phyloP scores from a whole-genome alignment of 345 rosid species.

The Lumnitzera racemosa region DNA sequence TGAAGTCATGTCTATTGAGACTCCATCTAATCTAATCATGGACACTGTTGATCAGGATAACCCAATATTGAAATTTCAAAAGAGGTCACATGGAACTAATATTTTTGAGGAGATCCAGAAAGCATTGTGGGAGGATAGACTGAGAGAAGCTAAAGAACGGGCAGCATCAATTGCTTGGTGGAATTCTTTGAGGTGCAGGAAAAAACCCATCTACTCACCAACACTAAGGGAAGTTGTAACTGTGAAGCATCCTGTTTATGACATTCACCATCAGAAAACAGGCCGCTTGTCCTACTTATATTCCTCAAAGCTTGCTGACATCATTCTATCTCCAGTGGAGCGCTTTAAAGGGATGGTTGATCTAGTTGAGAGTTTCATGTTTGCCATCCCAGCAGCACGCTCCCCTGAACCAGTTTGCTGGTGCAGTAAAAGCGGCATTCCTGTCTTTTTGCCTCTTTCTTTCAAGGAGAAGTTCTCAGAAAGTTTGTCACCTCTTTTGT shows the following conservation, averaged over 20 bases:
- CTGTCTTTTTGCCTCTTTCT: constrained; percentile 54
- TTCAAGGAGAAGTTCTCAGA: constrained; percentile 60
- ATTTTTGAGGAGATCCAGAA: constrained; percentile 84
- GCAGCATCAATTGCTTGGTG: constrained; percentile 95
- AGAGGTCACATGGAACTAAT: constrained; percentile 50
- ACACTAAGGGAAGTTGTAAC: constrained; percentile 51
- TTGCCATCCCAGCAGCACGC: constrained; percentile 96
- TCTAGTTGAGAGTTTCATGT: constrained; percentile 79
- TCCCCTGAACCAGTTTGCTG: constrained; percentile 70
- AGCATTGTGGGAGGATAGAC: constrained; percentile 68
- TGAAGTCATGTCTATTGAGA: constrained; percentile 62
- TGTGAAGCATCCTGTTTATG: constrained; percentile 52
- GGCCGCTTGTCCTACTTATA: constrained; percentile 36
- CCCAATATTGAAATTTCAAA: constrained; percentile 22
- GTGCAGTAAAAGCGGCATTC: constrained; percentile 62
- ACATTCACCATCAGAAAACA: constrained; percentile 45
- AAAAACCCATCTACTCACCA: constrained; percentile 76
- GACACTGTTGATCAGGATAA: constrained; percentile 32
- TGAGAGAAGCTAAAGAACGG: constrained; percentile 60
- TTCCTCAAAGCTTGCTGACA: constrained; percentile 73
- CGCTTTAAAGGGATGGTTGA: constrained; percentile 72
- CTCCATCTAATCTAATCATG: constrained; percentile 60
- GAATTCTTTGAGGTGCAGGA: constrained; percentile 95
- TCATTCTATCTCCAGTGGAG: constrained; percentile 83
- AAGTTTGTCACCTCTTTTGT: constrained; percentile 62